Evolutionary conservation across 2,329 filamentous ascomycete species (phyloP), one percentile per base, ranked within the genome.

Genomic region (Dactylellina sp.): DNA sequence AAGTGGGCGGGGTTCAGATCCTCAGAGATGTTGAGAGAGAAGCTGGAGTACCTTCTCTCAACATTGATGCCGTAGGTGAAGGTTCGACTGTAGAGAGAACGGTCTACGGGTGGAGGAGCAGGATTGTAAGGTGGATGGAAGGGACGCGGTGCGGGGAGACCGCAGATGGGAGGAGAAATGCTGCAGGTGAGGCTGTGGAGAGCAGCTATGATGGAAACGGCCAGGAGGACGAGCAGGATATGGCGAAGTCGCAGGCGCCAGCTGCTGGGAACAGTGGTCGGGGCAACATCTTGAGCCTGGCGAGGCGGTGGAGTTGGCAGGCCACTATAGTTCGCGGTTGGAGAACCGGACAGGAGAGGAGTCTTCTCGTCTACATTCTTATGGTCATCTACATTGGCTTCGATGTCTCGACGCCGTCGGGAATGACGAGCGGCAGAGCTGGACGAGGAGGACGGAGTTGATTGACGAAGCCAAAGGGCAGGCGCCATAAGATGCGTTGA

Each of bases 401-500:
- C 49, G 22, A 35, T 5, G 24, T 52, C 40, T 12, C 53, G 57
- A 32, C 9, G 37, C 6, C 18, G 46, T n/a, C 24, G 53, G 7
- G 18, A n/a, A 40, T 25, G 12, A 1, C 52, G 44, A 2, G n/a
- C n/a, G n/a, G n/a, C n/a, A 2, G 42, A 24, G 20, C 46, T 42
- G 32, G 14, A 25, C 11, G 65, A 50, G 25, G 56, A 37, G 22
- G 47, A 14, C 16, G 64, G 56, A 12, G 53, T 25, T 25, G 52
- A 24, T 50, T 66, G 39, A 35, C 70, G 61, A 12, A 74, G 35
- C 53, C 62, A 74, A 20, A 65, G 47, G 35, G 70, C 47, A 47
- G 50, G 49, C 39, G 68, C 70, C 70, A 74, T 74, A 20, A 12
- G 18, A 37, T 63, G 68, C 20, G 70, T 74, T 74, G 70, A 56